phyloP scores from a whole-genome alignment of 306 rosid genomes.

The Trifolium fragiferum region DNA sequence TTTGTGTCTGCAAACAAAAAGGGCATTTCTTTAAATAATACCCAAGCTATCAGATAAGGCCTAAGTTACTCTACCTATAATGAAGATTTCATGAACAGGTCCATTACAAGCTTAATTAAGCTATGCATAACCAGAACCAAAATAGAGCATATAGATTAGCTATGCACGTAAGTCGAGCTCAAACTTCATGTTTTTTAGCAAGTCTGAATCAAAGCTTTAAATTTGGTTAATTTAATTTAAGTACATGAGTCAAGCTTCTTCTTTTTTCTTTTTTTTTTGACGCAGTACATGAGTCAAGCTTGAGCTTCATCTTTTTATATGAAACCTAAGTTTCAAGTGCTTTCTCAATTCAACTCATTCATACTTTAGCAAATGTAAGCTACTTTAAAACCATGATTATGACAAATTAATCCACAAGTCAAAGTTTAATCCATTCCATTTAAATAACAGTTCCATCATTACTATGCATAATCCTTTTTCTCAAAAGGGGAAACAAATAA shows the following conservation, averaged over 20 bases:
- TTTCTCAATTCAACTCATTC: not conserved
- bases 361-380: not conserved
- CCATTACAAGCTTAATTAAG: not conserved
- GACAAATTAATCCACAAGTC: constrained; percentile 4
- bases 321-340: constrained; percentile 12
- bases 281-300: not conserved
- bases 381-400: constrained; percentile 4
- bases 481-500: not conserved
- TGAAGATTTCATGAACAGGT: constrained; percentile 9
- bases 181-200: not conserved
- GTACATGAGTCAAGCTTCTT: too few relatives aligned
- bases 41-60: constrained; percentile 19
- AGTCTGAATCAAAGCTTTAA: not conserved
- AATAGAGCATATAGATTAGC: constrained; percentile 1
- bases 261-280: too few relatives aligned
- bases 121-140: constrained; percentile 29
- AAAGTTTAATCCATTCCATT: constrained; percentile 18
- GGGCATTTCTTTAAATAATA: not conserved
- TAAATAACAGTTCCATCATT: constrained; percentile 23
- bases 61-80: not conserved
- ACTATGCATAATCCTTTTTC: not conserved
- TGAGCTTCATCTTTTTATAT: not conserved
- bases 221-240: not conserved
- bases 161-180: not conserved
- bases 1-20: constrained; percentile 40